Percentiles rank a stretch among this genome's conserved stretches.
Conservation (phyloP, 2,329 filamentous ascomycete species). For the Biscogniauxia mediterranea region DNA sequence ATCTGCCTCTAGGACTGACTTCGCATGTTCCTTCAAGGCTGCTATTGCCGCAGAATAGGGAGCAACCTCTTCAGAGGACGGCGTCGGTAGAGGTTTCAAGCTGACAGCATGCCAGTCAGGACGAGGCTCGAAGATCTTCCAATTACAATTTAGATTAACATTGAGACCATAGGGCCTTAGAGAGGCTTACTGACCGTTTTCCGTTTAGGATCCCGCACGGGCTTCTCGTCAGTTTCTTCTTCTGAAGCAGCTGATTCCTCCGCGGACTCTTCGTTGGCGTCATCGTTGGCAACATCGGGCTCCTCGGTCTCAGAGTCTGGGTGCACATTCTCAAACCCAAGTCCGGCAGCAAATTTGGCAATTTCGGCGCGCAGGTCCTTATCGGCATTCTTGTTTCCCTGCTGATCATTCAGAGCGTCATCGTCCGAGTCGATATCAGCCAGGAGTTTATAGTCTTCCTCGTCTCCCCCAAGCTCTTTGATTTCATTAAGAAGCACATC, state of each 20-base stretch:
- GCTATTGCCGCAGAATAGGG: constrained; percentile 45
- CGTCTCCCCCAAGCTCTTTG: constrained; percentile 61
- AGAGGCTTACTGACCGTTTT: constrained; percentile 44
- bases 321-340: constrained; percentile 46
- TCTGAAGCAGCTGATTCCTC: constrained; percentile 32
- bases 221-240: constrained; percentile 26
- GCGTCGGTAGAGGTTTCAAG: constrained; percentile 42
- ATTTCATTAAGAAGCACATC: constrained; percentile 59
- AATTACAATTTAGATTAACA: constrained; percentile 11
- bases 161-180: constrained; percentile 5
- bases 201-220: constrained; percentile 29
- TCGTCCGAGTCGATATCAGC: constrained; percentile 52
- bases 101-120: constrained; percentile 55
- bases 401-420: constrained; percentile 38
- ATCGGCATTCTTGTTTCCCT: constrained; percentile 38
- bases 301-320: constrained; percentile 39
- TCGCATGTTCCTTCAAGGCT: constrained; percentile 66
- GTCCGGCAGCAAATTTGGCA: constrained; percentile 48
- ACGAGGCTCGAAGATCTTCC: constrained; percentile 54
- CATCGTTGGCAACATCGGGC: constrained; percentile 29
- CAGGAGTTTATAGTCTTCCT: constrained; percentile 62
- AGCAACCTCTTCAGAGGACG: constrained; percentile 44
- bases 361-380: constrained; percentile 51
- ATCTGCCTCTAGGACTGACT: constrained; percentile 73
- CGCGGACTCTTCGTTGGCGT: constrained; percentile 28